Evolutionary conservation across 331 rosid species (phyloP).

Genomic region (Prunus yedoensis): DNA sequence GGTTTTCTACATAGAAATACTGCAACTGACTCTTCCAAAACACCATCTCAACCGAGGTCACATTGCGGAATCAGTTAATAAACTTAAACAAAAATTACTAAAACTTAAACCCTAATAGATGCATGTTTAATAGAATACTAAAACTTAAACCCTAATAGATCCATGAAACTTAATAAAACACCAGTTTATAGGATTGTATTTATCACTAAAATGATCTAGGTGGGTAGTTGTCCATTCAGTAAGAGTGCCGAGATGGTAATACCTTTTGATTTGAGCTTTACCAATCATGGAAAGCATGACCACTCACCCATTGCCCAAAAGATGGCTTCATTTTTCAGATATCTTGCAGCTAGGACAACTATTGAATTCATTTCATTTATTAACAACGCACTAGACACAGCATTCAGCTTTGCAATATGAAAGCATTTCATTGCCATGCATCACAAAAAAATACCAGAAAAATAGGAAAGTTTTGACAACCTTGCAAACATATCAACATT

Average conservation of each 20-base stretch:
- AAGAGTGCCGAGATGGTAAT: background rate
- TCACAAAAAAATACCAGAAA: conserved; percentile 23
- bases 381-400: conserved; percentile 18
- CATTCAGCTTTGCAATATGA: conserved; percentile 21
- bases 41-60: background rate
- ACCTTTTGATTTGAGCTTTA: background rate
- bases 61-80: background rate
- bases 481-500: conserved; percentile 34
- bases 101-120: too few species aligned
- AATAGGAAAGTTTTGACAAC: conserved; percentile 15
- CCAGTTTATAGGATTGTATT: background rate
- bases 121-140: background rate
- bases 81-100: background rate
- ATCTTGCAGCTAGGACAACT: conserved; percentile 11
- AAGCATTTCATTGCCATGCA: conserved; percentile 23
- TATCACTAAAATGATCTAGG: background rate
- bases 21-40: background rate
- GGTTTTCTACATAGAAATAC: too few species aligned
- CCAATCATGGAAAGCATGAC: background rate
- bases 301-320: background rate
- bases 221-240: too few species aligned
- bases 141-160: background rate
- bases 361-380: conserved; percentile 28
- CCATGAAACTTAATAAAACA: background rate
- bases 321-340: conserved; percentile 5